Base-by-base conservation (phyloP, 148 eudicot genomes). In the Fagopyrum esculentum region DNA sequence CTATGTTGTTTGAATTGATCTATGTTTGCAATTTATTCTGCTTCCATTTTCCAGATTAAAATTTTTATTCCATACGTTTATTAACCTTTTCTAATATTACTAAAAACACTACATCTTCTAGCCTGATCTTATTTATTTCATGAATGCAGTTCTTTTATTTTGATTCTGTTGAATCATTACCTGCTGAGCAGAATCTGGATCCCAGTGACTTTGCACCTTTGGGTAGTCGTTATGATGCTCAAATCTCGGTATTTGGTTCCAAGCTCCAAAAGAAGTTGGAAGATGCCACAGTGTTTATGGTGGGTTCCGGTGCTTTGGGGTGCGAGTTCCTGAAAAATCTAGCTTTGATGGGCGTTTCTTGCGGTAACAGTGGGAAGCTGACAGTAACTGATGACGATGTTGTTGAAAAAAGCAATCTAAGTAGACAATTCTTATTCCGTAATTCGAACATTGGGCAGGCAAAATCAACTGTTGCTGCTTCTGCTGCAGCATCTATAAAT, bases 391-490 rank as follows among this genome's bases (percentile, higher is more conserved):
- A 93, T 85, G 98, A 93, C 83, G 98, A 93, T 81, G 97, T 91
- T 50, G 91, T 93, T 55, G 98, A 93, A 84, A 93, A 89, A 82
- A 93, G 97, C 85, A 93, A 93, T 78, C 91, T 93, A 29, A 93
- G 95, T 50, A 84, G 98, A 84, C 97, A 93, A 72, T 91, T 93
- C 79, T 82, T 93, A 57, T 93, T 93, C 77, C 98, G 97, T 74
- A 93, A 93, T 80, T 93, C 94, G 98, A 93, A 93, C 84, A 93
- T 93, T 51, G 97, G 98, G 82, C 97, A 93, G 82, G 94, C 97
- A 63, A 93, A 93, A 81, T 93, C 98, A 30, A 88, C 91, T 71
- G 98, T 93, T 82, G 97, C 98, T 85, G 97, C 94, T 72, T 75
- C 94, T 61, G 94, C 97, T 48, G 91, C 95, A 12, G 57, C 83